Base-by-base conservation (phyloP, 2,329 filamentous ascomycete species). In the Colletotrichum tamarilloi region DNA sequence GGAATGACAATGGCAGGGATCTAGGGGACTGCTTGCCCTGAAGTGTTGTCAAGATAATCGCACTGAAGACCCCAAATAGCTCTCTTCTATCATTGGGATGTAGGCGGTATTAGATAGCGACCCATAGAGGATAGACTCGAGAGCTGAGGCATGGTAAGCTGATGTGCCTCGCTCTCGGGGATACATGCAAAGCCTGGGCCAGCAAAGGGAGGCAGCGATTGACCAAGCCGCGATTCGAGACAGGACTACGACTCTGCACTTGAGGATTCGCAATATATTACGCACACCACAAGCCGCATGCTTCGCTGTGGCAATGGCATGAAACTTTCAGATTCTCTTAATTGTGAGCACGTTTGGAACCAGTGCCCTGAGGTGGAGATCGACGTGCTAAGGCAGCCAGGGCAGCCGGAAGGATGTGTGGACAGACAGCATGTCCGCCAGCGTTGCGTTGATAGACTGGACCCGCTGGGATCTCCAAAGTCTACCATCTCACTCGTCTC, bases 401-500 rank as follows among this genome's bases (percentile, higher is more conserved):
- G 19, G 28, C 19, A 22, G 28, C 19, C 9, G 24, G n/a, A 53
- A 42, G 38, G 38, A 42, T 24, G 53, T 53, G 53, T 16, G 38
- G 53, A 22, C 52, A 22, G n/a, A 11, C 38, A n/a, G 24, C 53
- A 26, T 55, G 14, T 24, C 22, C 12, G 53, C 32, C 38, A 42
- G 35, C 19, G n/a, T 38, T 22, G 16, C 35, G 8, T 22, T 65
- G 12, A 11, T n/a, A 26, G 4, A 38, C 9, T 28, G n/a, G n/a
- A 49, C 22, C 14, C 5, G 14, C 12, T 16, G 32, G 19, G 16
- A 32, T 24, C 49, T 35, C n/a, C 3, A 55, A 30, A 32, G 11
- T 28, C 38, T 11, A 52, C 16, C 28, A 65, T 19, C 30, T 24
- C 19, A 60, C n/a, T 30, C 53, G 60, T 60, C 63, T 71, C 63